phyloP scores from a whole-genome alignment of 192 early-diverging fungal species.

The Dissophora ornata region DNA sequence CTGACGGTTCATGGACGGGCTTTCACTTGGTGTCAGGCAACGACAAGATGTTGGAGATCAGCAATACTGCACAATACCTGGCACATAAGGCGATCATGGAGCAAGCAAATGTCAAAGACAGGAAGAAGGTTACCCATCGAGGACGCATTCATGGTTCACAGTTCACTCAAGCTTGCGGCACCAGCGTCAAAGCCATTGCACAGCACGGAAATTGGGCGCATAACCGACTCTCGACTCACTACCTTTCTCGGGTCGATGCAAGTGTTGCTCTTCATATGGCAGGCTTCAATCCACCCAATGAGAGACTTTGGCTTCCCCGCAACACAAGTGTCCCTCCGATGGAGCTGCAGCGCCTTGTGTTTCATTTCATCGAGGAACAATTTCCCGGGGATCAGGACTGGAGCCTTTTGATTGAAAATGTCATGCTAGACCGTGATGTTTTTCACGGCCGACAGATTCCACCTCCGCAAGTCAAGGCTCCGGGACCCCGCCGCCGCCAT shows the following conservation, averaged over 20 bases:
- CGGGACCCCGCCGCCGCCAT: no score
- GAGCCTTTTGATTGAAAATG: constrained; percentile 13
- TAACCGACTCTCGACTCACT: neutral
- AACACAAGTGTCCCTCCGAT: constrained; percentile 6
- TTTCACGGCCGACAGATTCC: neutral
- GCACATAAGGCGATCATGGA: neutral
- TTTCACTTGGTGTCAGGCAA: no score
- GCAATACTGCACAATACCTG: neutral
- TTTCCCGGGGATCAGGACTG: constrained; percentile 5
- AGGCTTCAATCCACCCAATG: neutral
- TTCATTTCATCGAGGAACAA: constrained; percentile 17
- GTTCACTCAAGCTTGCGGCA: neutral
- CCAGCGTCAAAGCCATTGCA: neutral
- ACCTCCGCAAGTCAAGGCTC: no score
- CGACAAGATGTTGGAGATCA: neutral
- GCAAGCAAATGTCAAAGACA: constrained; percentile 1
- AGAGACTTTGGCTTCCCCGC: neutral
- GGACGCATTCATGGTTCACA: neutral
- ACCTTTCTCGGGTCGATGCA: neutral
- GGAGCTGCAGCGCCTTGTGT: constrained; percentile 13
- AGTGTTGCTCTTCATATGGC: neutral
- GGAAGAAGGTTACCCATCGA: neutral
- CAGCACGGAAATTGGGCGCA: constrained; percentile 1
- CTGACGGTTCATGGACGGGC: no score
- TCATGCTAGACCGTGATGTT: constrained; percentile 19